Conservation (phyloP, 257 asterid genomes). For the Phtheirospermum japonicum region DNA sequence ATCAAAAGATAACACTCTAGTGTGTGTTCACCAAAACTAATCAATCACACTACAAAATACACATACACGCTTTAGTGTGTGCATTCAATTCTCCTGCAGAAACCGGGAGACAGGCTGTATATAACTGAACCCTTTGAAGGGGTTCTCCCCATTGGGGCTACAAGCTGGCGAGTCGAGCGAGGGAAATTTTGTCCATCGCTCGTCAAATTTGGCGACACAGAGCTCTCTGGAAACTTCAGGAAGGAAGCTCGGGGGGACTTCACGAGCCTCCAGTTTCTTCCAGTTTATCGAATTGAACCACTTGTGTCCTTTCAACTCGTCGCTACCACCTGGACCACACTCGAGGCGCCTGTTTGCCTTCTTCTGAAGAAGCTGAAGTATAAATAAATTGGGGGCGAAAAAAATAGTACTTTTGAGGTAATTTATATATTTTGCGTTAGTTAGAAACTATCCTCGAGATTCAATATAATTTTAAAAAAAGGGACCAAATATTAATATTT, state of each 20-base stretch:
- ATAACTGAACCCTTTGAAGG: constrained; percentile 63
- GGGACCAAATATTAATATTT: not conserved
- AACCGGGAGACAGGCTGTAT: constrained; percentile 46
- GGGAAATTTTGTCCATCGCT: constrained; percentile 66
- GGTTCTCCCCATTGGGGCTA: constrained; percentile 60
- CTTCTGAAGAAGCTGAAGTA: constrained; percentile 59
- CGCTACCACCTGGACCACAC: too few species aligned
- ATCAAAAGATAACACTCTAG: not conserved
- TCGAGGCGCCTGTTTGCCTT: too few species aligned
- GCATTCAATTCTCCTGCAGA: constrained; percentile 29
- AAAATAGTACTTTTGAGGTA: not conserved
- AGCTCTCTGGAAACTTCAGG: constrained; percentile 66
- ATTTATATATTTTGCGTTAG: not conserved
- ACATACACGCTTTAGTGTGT: not conserved
- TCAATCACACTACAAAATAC: too few species aligned
- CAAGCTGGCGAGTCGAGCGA: constrained; percentile 60
- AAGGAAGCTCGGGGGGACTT: constrained; percentile 59
- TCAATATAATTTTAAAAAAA: not conserved
- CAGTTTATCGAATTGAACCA: constrained; percentile 73
- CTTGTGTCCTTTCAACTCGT: too few species aligned
- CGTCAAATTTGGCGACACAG: constrained; percentile 72
- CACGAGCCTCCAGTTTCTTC: constrained; percentile 66
- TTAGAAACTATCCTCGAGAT: not conserved
- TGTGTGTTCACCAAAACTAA: too few species aligned
- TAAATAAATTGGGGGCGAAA: not conserved